Conservation (phyloP, 768 basidiomycete species). For the Nidula microcarpa region DNA sequence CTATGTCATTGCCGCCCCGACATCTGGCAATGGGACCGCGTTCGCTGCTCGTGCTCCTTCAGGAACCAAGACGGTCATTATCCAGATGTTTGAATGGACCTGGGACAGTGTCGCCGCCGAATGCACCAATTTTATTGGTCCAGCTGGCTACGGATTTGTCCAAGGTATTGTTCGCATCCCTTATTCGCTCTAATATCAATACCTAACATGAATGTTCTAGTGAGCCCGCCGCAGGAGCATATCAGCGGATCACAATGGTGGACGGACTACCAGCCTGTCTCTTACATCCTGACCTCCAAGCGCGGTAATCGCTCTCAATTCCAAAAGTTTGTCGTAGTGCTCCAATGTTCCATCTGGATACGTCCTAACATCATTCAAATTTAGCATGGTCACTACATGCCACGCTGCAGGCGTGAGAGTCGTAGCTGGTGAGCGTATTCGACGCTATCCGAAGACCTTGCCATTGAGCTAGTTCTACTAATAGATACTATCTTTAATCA, state of each 20-base stretch:
- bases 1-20: conserved; percentile 4
- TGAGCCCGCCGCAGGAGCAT: conserved; percentile 57
- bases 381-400: conserved; percentile 46
- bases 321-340: conserved; percentile 20
- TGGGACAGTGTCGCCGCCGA: conserved; percentile 60
- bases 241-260: conserved; percentile 62
- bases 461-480: background rate
- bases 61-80: conserved; percentile 47
- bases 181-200: background rate
- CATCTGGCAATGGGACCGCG: conserved; percentile 1
- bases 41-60: conserved; percentile 16
- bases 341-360: conserved; percentile 5
- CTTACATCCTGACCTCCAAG: conserved; percentile 63
- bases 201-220: conserved; percentile 14
- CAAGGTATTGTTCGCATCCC: conserved; percentile 43
- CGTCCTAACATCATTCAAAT: background rate
- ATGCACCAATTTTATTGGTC: conserved; percentile 63
- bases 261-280: conserved; percentile 73
- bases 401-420: conserved; percentile 55
- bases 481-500: conserved; percentile 63
- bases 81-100: conserved; percentile 71
- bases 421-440: conserved; percentile 37
- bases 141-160: conserved; percentile 68
- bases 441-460: background rate
- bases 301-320: conserved; percentile 57